Base-by-base conservation (phyloP, 768 basidiomycete species). In the Serendipita sp. region DNA sequence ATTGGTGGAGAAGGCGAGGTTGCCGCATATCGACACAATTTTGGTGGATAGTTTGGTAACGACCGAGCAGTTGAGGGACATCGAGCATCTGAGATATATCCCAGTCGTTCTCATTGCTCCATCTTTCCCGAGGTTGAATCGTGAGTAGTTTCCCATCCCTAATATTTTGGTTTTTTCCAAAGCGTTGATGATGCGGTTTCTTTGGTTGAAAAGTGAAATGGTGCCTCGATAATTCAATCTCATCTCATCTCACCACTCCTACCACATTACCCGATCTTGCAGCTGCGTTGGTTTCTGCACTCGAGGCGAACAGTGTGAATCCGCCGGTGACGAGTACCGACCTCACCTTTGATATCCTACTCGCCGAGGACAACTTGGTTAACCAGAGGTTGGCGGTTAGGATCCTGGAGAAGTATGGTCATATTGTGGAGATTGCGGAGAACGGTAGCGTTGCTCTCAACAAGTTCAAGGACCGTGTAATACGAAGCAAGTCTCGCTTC, bases 361-460 rank as follows among this genome's bases (percentile, higher is more conserved):
- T 99, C 15, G 96, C 96, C 0, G 96, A 99, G 73, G 96, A 98
- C 73, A 98, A 97, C 70, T 75, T 92, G 68, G 92, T 95, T 63
- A 93, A 94, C 73, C 91, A 94, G 78, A 95, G 95, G 73, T 76
- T 98, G 6, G 96, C 96, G 0, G 87, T 96, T 66, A 96, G 95
- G 78, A 90, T 98, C 66, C 77, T 99, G 13, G 95, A 98, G 75
- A 92, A 90, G 71, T 93, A 93, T 64, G 94, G 96, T 0, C 96
- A 98, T 71, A 81, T 83, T 6, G 92, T 96, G 29, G 91, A 96
- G 77, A 92, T 98, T 64, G 96, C 94, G 16, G 95, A 98, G 78
- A 98, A 99, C 71, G 95, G 95, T 5, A 87, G 86, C 67, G 77
- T 96, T 64, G 95, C 95, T 0, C 84, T 97, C 37, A 93, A 97